Evolutionary conservation across 345 rosid genomes (phyloP).

Genomic region (Populus ilicifolia): DNA sequence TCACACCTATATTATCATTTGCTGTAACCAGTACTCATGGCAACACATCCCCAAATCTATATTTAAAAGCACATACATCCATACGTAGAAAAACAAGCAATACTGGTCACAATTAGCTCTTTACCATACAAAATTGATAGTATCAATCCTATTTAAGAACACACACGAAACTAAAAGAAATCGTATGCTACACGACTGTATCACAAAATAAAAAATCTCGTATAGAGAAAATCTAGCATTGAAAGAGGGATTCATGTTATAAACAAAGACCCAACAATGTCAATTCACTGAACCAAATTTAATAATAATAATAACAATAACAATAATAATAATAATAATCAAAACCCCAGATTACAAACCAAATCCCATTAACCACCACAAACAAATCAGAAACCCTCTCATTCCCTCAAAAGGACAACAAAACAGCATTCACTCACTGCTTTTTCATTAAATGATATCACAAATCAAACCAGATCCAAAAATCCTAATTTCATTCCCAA

Average conservation of each 20-base stretch:
- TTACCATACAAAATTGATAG: not conserved
- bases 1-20: not conserved
- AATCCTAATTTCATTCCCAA: not conserved
- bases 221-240: not conserved
- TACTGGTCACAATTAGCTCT: not conserved
- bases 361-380: not conserved
- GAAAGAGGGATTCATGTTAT: not conserved
- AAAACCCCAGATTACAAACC: not conserved
- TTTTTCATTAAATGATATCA: conserved; percentile 1
- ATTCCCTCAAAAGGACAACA: not conserved
- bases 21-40: not conserved
- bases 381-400: not conserved
- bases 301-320: not conserved
- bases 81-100: not conserved
- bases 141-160: not conserved
- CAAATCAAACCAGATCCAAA: conserved; percentile 23
- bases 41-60: not conserved
- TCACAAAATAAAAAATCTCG: not conserved
- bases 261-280: not conserved
- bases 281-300: not conserved
- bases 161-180: not conserved
- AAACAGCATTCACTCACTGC: conserved; percentile 3
- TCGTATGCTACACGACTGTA: not conserved
- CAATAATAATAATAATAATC: not conserved
- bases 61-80: not conserved